Evolutionary conservation across 176 grass and related monocot genomes (phyloP).

Genomic region (Oryza rufipogon): DNA sequence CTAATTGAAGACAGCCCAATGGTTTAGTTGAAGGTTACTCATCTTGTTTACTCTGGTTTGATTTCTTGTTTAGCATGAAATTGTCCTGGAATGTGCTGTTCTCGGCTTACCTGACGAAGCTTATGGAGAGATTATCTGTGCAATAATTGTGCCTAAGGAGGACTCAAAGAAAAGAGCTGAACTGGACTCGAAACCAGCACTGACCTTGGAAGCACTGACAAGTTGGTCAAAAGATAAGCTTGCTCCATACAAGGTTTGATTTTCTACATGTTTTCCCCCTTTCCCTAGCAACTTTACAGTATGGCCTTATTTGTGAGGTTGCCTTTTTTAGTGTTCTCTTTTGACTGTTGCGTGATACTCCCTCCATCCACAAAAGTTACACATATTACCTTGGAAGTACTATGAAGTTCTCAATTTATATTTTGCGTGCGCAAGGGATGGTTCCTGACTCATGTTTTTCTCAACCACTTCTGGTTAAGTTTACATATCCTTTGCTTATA

Average conservation of each 20-base stretch:
- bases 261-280: slow-evolving; percentile 23
- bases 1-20: neutral
- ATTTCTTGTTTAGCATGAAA: slow-evolving; percentile 59
- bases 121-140: slow-evolving; percentile 85
- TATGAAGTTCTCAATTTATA: neutral
- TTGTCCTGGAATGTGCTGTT: slow-evolving; percentile 74
- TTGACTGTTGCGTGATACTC: neutral
- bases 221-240: slow-evolving; percentile 89
- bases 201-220: slow-evolving; percentile 72
- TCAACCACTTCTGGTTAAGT: neutral
- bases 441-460: neutral
- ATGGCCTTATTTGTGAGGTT: neutral
- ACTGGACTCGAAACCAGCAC: slow-evolving; percentile 53
- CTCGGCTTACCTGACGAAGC: slow-evolving; percentile 81
- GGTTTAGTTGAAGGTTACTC: neutral
- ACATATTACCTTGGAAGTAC: too few species aligned
- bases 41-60: slow-evolving; percentile 20
- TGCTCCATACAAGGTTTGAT: slow-evolving; percentile 94
- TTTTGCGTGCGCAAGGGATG: neutral
- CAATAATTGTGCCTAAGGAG: slow-evolving; percentile 78
- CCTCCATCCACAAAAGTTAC: too few species aligned
- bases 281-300: neutral
- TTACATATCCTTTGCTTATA: neutral
- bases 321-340: neutral
- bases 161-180: slow-evolving; percentile 57